phyloP scores from a whole-genome alignment of 306 rosid species.

The Pterocarpus macrocarpus region DNA sequence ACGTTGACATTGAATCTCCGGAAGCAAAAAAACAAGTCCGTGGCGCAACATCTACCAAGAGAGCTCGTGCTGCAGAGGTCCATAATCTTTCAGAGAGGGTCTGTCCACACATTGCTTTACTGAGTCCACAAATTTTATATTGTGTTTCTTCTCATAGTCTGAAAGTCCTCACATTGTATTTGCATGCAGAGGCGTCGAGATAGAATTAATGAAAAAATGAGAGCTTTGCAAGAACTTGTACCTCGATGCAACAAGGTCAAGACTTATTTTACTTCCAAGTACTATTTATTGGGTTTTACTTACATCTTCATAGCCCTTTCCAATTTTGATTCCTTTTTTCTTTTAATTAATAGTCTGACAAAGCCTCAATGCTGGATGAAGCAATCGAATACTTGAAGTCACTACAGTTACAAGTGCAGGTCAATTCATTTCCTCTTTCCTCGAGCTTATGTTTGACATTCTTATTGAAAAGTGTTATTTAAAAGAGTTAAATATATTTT shows the following conservation, averaged over 20 bases:
- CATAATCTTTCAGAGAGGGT: constrained; percentile 98
- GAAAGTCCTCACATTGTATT: constrained; percentile 31
- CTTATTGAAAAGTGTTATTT: neutral
- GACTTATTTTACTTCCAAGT: constrained; percentile 2
- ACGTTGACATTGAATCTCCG: constrained; percentile 60
- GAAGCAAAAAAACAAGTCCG: constrained; percentile 63
- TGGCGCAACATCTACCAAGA: constrained; percentile 67
- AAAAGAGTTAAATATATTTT: too few relatives aligned
- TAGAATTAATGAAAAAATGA: constrained; percentile 92
- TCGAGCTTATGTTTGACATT: constrained; percentile 1
- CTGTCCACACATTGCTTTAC: constrained; percentile 25
- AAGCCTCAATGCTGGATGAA: constrained; percentile 96
- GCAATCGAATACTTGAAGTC: constrained; percentile 90
- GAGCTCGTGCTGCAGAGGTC: constrained; percentile 85
- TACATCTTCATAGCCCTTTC: neutral
- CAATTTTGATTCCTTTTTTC: constrained; percentile 15
- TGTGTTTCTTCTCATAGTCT: constrained; percentile 21
- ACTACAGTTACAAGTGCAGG: constrained; percentile 90
- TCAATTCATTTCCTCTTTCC: constrained; percentile 36
- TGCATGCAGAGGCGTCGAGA: constrained; percentile 83
- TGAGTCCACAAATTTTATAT: neutral
- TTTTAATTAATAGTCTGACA: constrained; percentile 70
- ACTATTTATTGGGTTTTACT: constrained; percentile 19
- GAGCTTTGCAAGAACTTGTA: constrained; percentile 83
- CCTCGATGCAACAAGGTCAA: constrained; percentile 88